These are phyloP conservation scores for Fusarium tjaetaba DNA, from an alignment of 2,329 filamentous ascomycete species.

Conservation along the genomic window DNA sequence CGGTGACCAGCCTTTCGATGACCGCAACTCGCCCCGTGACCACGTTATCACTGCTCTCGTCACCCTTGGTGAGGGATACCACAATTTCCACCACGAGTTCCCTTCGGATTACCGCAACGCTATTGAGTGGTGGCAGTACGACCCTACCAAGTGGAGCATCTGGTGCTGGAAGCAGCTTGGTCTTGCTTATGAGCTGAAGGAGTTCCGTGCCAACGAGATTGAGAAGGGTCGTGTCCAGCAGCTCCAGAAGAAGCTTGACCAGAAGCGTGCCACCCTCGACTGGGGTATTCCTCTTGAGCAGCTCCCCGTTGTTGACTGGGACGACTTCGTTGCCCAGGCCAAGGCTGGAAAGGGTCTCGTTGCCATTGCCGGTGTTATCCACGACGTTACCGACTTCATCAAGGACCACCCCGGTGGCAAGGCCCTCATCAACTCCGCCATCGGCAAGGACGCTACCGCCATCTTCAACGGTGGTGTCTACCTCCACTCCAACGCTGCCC, in stretches of 20 bases:
- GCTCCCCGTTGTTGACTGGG: conserved; percentile 86
- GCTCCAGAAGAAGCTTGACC: conserved; percentile 91
- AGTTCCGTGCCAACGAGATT: conserved; percentile 91
- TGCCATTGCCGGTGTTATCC: conserved; percentile 84
- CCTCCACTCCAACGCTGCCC: conserved; percentile 87
- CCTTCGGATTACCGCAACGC: conserved; percentile 93
- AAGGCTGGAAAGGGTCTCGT: conserved; percentile 81
- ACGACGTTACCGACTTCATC: conserved; percentile 86
- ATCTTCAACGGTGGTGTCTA: conserved; percentile 95
- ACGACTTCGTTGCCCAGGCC: conserved; percentile 81
- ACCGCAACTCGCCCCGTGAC: conserved; percentile 90
- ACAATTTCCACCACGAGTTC: conserved; percentile 97
- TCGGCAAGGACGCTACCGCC: conserved; percentile 88
- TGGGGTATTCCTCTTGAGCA: conserved; percentile 89
- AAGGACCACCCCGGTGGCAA: conserved; percentile 91
- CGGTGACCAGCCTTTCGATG: conserved; percentile 91
- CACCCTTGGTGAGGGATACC: conserved; percentile 88
- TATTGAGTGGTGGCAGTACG: conserved; percentile 90
- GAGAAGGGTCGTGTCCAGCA: conserved; percentile 92
- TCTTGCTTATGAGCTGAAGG: conserved; percentile 86
- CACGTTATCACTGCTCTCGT: conserved; percentile 87
- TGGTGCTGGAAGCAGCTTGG: conserved; percentile 85
- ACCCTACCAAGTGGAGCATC: conserved; percentile 92
- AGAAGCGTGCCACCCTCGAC: conserved; percentile 83
- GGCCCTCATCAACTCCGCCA: conserved; percentile 82